phyloP scores from a whole-genome alignment of 2,329 filamentous ascomycete species.

The Chaetomium strumarium region DNA sequence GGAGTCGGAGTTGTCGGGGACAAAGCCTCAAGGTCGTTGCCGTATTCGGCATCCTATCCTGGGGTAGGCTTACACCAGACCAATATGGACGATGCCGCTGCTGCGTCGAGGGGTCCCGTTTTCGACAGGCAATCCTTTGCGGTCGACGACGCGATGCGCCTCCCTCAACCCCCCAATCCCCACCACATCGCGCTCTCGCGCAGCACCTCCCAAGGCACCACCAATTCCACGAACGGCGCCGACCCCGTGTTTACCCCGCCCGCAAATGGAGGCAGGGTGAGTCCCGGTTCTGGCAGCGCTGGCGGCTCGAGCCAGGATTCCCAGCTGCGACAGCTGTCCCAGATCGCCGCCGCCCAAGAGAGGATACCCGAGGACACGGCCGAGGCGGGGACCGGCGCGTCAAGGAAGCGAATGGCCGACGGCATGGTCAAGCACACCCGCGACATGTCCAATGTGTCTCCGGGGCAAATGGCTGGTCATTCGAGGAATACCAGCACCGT shows the following conservation, averaged over 20 bases:
- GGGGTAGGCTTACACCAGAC: slow-evolving; percentile 10
- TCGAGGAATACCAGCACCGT: slow-evolving; percentile 67
- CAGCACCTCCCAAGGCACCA: slow-evolving; percentile 41
- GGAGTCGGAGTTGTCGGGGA: slow-evolving; percentile 17
- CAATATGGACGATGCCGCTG: slow-evolving; percentile 22
- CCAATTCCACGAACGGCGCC: slow-evolving; percentile 34
- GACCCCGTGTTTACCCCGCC: slow-evolving; percentile 41
- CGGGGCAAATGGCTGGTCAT: slow-evolving; percentile 47
- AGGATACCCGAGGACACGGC: slow-evolving; percentile 38
- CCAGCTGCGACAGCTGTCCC: slow-evolving; percentile 53
- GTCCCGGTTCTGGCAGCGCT: slow-evolving; percentile 34
- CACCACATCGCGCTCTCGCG: slow-evolving; percentile 28
- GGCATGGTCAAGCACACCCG: slow-evolving; percentile 59
- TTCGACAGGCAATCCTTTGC: slow-evolving; percentile 16
- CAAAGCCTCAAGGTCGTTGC: slow-evolving; percentile 16
- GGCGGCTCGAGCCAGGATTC: slow-evolving; percentile 47
- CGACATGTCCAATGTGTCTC: slow-evolving; percentile 40
- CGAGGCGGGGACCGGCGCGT: slow-evolving; percentile 27
- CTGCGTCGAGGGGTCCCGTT: slow-evolving; percentile 13
- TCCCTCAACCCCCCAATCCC: slow-evolving; percentile 16
- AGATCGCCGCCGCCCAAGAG: slow-evolving; percentile 50
- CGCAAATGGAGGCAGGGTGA: slow-evolving; percentile 37
- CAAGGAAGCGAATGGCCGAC: slow-evolving; percentile 70
- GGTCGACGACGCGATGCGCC: slow-evolving; percentile 20
- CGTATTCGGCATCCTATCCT: slow-evolving; percentile 15